Evolutionary conservation across 345 rosid genomes (phyloP), one percentile per base, ranked within the genome.

Genomic region (Ceriops zippeliana): DNA sequence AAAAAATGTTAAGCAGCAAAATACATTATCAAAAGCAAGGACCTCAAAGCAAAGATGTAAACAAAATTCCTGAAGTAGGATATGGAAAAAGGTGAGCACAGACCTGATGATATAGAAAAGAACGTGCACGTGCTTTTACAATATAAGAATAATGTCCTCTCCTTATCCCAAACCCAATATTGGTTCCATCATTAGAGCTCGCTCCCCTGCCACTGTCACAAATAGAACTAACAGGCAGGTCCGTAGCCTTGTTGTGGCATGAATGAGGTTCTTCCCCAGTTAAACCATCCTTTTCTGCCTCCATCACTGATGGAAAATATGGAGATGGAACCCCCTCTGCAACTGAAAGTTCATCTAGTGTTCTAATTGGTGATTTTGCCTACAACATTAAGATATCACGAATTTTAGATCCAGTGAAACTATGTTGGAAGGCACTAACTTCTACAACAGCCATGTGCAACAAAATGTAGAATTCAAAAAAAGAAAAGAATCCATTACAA

Each of bases 71-170:
- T 32, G 46, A 54, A 53, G 28, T 58, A 11, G 28, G 54, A 21
- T 46, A 3, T 37, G 11, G 34, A 56, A 27, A 76, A 59, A 27
- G 34, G 28, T 38, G 6, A 31, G 52, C 24, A 56, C 70, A 61
- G 72, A 93, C 97, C 96, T 93, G 97, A 82, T 91, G 97, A 73
- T 91, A 93, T 60, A 91, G 96, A 83, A 93, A 91, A 64, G 87
- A 76, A 15, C 96, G 90, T 51, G 87, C 76, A 63, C 96, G 87
- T 28, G 96, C 90, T 70, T 85, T 91, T 66, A 93, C 75, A 28
- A 86, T 86, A 60, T 78, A 85, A 86, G 90, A 84, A 37, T 79
- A 81, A 73, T 91, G 97, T 38, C 69, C 75, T 77, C 75, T 86
- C 76, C 91, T 80, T 52, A 70, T n/a, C 38, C 98, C 95, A 68